Base-by-base conservation (phyloP, 257 asterid species). In the Striga asiatica region DNA sequence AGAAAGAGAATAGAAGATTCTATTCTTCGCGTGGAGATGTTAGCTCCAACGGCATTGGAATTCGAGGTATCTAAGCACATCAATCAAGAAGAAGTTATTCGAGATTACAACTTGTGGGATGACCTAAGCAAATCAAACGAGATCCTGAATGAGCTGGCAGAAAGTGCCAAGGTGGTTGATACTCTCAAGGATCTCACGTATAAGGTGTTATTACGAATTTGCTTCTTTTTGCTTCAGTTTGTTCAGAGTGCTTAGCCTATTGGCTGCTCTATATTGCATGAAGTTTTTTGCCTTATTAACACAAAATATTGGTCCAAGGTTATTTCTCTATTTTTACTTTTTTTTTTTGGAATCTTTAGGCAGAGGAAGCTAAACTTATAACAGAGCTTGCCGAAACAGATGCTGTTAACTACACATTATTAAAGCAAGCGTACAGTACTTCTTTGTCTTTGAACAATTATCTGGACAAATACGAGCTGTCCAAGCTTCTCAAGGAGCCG, bases 361-460 rank as follows among this genome's bases (percentile, higher is more conserved):
- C 89, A 4, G 93, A 88, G 77, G 96, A 88, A 69, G 93, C 93
- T 76, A 84, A 84, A 63, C 84, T 81, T 54, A 88, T 88, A 64
- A 88, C 81, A 25, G 96, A 88, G 68, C 80, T 88, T 5, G 94
- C 89, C 2, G 85, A 72, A 71, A 55, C 66, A 76, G 93, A 88
- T 68, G 59, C 76, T 42, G 80, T 81, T 56, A 81, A 71, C 65
- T 81, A 78, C 49, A 79, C 71, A 12, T 83, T 88, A 62, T 71
- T 88, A 69, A 81, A 73, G 76, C 94, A 87, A 64, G 96, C 96
- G 27, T 84, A 81, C 67, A 53, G 73, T 31, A 75, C 89, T 24
- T 79, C 94, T 16, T 48, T 87, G 42, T 85, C 80, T 61, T 76
- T 84, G 27, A 79, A 74, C 76, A 78, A 71, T 74, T 68, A 68